Percentiles rank a stretch among this genome's conserved stretches.
phyloP scores from a whole-genome alignment of 1,284 basidiomycete species.

The Neolentinus lepideus region DNA sequence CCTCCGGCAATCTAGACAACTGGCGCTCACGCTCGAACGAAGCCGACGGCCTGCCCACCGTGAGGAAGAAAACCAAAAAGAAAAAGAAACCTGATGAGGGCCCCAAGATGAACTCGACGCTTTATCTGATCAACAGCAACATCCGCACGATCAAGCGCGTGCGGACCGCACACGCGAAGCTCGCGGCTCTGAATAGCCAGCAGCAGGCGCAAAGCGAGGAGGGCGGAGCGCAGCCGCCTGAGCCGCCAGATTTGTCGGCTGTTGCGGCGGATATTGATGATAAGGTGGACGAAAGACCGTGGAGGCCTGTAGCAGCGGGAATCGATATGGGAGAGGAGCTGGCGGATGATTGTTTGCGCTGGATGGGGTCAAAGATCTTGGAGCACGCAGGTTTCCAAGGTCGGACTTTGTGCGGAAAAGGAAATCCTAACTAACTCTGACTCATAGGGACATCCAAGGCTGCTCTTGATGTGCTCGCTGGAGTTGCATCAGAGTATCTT shows the following conservation, averaged over 20 bases:
- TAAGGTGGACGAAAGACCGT: constrained; percentile 46
- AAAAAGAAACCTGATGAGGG: background rate
- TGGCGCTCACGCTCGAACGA: background rate
- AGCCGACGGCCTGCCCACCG: background rate
- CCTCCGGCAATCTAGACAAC: constrained; percentile 15
- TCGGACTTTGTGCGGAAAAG: constrained; percentile 26
- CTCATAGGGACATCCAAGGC: constrained; percentile 53
- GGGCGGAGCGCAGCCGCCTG: constrained; percentile 14
- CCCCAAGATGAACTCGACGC: constrained; percentile 36
- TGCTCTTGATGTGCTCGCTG: constrained; percentile 76
- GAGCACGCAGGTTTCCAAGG: constrained; percentile 91
- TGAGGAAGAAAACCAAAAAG: constrained; percentile 23
- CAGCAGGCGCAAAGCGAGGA: constrained; percentile 36
- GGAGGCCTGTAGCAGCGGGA: constrained; percentile 30
- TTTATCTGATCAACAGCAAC: constrained; percentile 66
- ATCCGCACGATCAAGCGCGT: constrained; percentile 65
- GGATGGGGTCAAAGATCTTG: constrained; percentile 69
- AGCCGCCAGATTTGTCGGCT: constrained; percentile 7
- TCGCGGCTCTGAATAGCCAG: constrained; percentile 46
- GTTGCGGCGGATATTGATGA: constrained; percentile 35
- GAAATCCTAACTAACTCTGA: no score
- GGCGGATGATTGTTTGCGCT: constrained; percentile 54
- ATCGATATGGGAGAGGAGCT: constrained; percentile 40
- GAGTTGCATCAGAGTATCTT: constrained; percentile 78
- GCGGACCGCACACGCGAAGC: constrained; percentile 62